Evolutionary conservation across 2,329 filamentous ascomycete genomes (phyloP).

Genomic region (Sclerotinia sclerotiorum): DNA sequence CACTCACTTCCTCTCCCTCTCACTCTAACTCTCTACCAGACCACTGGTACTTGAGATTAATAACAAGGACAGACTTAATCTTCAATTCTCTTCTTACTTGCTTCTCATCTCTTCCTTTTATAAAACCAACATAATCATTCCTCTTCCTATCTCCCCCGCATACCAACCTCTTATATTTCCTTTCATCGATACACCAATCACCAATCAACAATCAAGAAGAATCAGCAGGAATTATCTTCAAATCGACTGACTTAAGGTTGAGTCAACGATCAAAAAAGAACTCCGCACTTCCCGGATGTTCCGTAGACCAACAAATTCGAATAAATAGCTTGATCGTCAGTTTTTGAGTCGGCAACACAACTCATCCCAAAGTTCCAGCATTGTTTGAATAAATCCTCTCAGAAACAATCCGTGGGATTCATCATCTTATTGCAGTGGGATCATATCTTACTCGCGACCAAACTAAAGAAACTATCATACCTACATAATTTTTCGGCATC

Average conservation of each 20-base stretch:
- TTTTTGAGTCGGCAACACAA: too few species aligned
- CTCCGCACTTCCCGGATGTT: too few species aligned
- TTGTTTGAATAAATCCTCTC: background rate
- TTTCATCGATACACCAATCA: slow-evolving; percentile 14
- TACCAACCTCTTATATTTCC: slow-evolving; percentile 13
- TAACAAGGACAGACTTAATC: background rate
- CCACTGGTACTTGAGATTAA: background rate
- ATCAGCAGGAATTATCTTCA: background rate
- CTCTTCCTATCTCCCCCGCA: background rate
- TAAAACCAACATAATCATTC: background rate
- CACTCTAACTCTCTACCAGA: background rate
- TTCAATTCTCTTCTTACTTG: background rate
- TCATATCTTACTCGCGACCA: background rate
- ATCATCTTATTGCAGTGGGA: background rate
- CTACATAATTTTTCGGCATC: background rate
- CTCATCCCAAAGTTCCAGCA: background rate
- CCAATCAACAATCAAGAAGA: background rate
- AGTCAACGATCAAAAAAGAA: background rate
- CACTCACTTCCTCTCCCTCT: too few species aligned
- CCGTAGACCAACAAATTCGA: too few species aligned
- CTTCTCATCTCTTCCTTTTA: background rate
- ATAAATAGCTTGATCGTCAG: too few species aligned
- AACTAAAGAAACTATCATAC: background rate
- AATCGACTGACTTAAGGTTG: background rate
- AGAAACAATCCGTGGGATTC: background rate